A percentile compares a stretch with the other conserved stretches of the same genome.
Evolutionary conservation across 371 early-diverging fungal genomes (phyloP).

Genomic region (Saksenaea vasiformis): DNA sequence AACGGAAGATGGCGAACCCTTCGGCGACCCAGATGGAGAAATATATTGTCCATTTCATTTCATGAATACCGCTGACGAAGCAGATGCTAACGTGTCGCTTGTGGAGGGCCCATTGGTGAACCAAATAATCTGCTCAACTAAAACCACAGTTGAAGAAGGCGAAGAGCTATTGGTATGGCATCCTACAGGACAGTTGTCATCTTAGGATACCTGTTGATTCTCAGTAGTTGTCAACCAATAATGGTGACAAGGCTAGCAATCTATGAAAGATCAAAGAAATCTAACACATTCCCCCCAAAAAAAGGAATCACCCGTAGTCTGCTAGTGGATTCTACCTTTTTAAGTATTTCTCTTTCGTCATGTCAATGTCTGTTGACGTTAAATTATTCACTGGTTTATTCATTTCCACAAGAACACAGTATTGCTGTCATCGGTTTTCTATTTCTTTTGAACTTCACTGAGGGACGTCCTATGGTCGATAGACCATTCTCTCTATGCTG

Average conservation of each 20-base stretch:
- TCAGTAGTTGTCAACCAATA: neutral
- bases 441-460: too few species aligned
- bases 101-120: constrained; percentile 78
- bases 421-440: too few species aligned
- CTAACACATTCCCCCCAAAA: too few species aligned
- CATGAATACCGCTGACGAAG: constrained; percentile 77
- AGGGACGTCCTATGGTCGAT: too few species aligned
- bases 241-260: neutral
- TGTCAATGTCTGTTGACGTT: too few species aligned
- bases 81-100: constrained; percentile 70
- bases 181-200: constrained; percentile 53
- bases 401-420: too few species aligned
- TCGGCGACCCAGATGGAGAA: constrained; percentile 58
- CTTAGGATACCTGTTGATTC: constrained; percentile 21
- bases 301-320: too few species aligned
- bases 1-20: constrained; percentile 74
- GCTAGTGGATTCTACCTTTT: too few species aligned
- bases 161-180: constrained; percentile 87
- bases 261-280: neutral
- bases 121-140: constrained; percentile 81
- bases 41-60: constrained; percentile 88
- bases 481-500: too few species aligned
- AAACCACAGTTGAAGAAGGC: constrained; percentile 62
- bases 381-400: too few species aligned
- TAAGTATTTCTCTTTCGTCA: too few species aligned